Evolutionary conservation across 1,284 basidiomycete genomes (phyloP), one percentile per base, ranked within the genome.

Genomic region (Puccinia horiana): DNA sequence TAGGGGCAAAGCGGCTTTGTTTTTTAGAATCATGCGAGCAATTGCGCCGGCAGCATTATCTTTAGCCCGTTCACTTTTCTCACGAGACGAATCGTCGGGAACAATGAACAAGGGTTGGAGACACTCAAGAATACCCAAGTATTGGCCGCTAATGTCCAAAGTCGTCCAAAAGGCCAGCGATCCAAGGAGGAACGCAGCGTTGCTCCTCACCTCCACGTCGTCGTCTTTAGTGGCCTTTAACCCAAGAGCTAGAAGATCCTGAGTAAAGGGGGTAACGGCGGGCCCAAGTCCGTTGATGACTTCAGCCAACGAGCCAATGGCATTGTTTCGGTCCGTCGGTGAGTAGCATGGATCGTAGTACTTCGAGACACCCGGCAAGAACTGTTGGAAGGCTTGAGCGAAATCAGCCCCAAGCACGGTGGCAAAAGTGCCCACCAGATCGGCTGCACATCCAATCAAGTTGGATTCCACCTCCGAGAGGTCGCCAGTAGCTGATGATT

Each of bases 391-490:
- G 23, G 93, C 92, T 83, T 90, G 91, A n/a, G 90, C 90, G 86
- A 99, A 99, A 88, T 95, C 94, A 47, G 90, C 84, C 16, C 95
- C 95, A 23, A 98, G 91, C 35, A 92, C 93, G 83, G 91, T 92
- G 47, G 96, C 94, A 85, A 99, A 89, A 8, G 94, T 91, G 83
- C 96, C 92, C 80, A 98, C 96, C 80, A 99, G 92, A 87, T 99
- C 97, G 74, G 93, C 93, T 37, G 97, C 96, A 52, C 95, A 93
- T 49, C 94, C 94, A 87, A 99, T 93, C 83, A 99, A 90, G 63
- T 96, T 93, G 20, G 95, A 94, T 88, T 99, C 97, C 87, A 96
- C 98, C 88, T 99, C 97, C 8, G 96, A 96, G 84, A 93, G 93
- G 83, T 90, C 90, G 77, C 84, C 85, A 42, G 91, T 92, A 83